Conservation (phyloP, 805 yeast genomes). For the Lachancea thermotolerans region DNA sequence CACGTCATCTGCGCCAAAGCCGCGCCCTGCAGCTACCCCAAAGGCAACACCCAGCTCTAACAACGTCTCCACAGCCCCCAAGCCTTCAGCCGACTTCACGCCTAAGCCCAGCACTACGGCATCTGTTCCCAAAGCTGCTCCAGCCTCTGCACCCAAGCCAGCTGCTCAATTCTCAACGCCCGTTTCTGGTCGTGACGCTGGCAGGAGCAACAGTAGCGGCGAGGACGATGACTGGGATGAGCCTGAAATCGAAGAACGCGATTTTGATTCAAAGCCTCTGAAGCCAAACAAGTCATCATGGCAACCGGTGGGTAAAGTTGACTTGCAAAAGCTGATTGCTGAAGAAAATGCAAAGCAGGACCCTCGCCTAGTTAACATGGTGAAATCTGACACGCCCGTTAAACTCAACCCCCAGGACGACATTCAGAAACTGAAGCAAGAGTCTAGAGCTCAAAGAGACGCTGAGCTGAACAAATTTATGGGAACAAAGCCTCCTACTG, state of each 20-base stretch:
- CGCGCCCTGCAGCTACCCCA: conserved; percentile 19
- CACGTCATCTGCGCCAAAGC: conserved; percentile 15
- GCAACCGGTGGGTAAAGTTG: conserved; percentile 59
- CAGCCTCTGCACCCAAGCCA: no score
- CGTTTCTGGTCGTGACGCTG: neutral
- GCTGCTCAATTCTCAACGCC: neutral
- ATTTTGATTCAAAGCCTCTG: conserved; percentile 41
- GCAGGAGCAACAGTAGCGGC: conserved; percentile 7
- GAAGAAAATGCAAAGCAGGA: conserved; percentile 38
- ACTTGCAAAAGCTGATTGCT: conserved; percentile 38
- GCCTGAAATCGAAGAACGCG: conserved; percentile 42
- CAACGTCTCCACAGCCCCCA: neutral
- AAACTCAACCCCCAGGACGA: conserved; percentile 27
- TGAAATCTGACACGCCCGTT: conserved; percentile 14
- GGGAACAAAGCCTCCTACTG: conserved; percentile 31
- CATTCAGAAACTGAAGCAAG: conserved; percentile 31
- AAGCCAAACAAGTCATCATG: conserved; percentile 42
- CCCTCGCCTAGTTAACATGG: conserved; percentile 34
- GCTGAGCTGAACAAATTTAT: conserved; percentile 31
- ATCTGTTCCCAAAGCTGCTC: neutral
- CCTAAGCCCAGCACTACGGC: neutral
- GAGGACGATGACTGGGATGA: conserved; percentile 41
- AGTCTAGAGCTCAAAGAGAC: conserved; percentile 32
- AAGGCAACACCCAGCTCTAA: conserved; percentile 6
- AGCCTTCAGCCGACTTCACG: conserved; percentile 3